Conservation (phyloP, 1,139 yeast genomes). For the Suhomyces ambrosiae region DNA sequence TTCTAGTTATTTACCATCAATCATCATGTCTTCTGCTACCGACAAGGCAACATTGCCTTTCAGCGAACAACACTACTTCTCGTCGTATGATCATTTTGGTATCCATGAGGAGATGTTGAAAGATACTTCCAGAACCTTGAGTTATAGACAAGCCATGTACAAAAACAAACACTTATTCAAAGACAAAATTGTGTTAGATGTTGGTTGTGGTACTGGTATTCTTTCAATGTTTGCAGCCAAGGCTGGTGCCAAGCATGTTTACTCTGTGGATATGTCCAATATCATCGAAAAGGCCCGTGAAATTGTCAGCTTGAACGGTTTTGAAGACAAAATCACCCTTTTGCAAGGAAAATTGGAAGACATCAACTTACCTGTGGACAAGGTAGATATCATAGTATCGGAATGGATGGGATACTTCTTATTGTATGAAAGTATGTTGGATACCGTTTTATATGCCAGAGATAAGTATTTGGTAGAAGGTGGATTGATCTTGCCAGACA, state of each 20-base stretch:
- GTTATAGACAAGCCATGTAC: conserved; percentile 90
- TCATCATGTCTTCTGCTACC: conserved; percentile 39
- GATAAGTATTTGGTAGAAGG: conserved; percentile 85
- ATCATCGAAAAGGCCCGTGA: conserved; percentile 93
- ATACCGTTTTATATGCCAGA: conserved; percentile 92
- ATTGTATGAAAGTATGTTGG: conserved; percentile 96
- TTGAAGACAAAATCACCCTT: conserved; percentile 82
- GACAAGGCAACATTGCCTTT: conserved; percentile 56
- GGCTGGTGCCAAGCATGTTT: conserved; percentile 96
- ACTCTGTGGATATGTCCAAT: conserved; percentile 96
- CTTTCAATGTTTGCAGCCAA: conserved; percentile 97
- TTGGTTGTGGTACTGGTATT: conserved; percentile 98
- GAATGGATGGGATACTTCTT: conserved; percentile 99
- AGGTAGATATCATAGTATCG: conserved; percentile 92
- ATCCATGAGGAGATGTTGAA: conserved; percentile 99
- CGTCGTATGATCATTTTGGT: conserved; percentile 95
- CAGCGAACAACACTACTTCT: conserved; percentile 88
- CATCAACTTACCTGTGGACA: conserved; percentile 70
- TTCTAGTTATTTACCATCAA: conserved; percentile 1
- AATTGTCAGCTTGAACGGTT: conserved; percentile 82
- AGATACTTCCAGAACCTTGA: conserved; percentile 88
- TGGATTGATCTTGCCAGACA: conserved; percentile 94
- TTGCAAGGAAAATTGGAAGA: conserved; percentile 95
- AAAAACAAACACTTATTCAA: conserved; percentile 88
- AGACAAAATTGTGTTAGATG: conserved; percentile 94